Evolutionary conservation across 1,284 basidiomycete species (phyloP), one percentile per base, ranked within the genome.

Genomic region (Laetiporus sulphureus): DNA sequence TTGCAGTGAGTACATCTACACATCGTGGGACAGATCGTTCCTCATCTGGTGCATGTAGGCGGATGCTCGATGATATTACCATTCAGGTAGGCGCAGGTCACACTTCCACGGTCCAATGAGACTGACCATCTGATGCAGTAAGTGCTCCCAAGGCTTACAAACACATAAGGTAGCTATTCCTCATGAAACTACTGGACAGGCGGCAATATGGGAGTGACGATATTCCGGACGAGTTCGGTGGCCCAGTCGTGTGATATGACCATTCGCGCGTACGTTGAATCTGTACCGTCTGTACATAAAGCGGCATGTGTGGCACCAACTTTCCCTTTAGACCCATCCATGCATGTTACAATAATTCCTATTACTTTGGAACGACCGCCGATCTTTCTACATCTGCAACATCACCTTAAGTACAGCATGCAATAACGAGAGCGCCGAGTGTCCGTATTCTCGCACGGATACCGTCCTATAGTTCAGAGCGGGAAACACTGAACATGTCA

Each of bases 201-300:
- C 22, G 21, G 16, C 13, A 5, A 7, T 12, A 16, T 7, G 22
- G 40, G 20, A 33, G 18, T n/a, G 32, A 42, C 31, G 34, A 42
- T 15, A 19, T 42, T 19, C 40, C 40, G 30, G 40, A 36, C 22
- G 40, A 42, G 29, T 42, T 42, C 34, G 40, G 40, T 18, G 40
- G 40, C 21, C 40, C 40, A 24, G 40, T 42, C 21, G 19, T 35
- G 4, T 41, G 10, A 5, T 15, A 16, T 11, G 10, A 38, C 22
- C 7, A 21, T 11, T 11, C 11, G 21, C 16, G 20, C 34, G 6
- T 36, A 12, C 13, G 8, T 5, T 16, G 5, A 5, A 19, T n/a
- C 12, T 29, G 8, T 29, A n/a, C n/a, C 27, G n/a, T 10, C n/a
- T 8, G 27, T 29, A 10, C n/a, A 8, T 29, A n/a, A 29, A n/a